These are phyloP conservation scores for Austroboletus sp. DNA, from an alignment of 1,284 basidiomycete genomes.

Conservation along the genomic window DNA sequence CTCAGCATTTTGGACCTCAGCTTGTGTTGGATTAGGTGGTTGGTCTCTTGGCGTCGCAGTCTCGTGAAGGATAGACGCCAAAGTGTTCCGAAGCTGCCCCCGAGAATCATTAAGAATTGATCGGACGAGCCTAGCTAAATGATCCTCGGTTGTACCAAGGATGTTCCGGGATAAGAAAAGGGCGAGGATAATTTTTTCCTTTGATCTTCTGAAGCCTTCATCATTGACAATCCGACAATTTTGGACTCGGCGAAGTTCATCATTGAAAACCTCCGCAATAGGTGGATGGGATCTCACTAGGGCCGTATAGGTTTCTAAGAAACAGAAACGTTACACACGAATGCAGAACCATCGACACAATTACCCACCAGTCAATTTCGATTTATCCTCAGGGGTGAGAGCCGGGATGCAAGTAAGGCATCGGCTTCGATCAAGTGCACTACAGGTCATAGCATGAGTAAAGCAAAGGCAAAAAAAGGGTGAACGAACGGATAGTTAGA, in stretches of 20 bases:
- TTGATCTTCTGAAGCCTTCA: constrained; percentile 21
- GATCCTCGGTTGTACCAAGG: constrained; percentile 12
- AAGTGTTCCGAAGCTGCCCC: constrained; percentile 4
- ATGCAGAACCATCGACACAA: neutral
- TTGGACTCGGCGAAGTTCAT: constrained; percentile 17
- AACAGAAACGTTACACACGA: neutral
- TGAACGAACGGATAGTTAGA: constrained; percentile 27
- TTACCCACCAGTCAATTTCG: constrained; percentile 11
- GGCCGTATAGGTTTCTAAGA: constrained; percentile 16
- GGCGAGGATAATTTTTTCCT: constrained; percentile 24
- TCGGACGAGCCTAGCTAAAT: constrained; percentile 10
- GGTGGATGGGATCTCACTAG: constrained; percentile 13
- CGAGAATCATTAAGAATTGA: constrained; percentile 14
- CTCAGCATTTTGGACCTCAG: constrained; percentile 13
- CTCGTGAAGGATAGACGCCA: constrained; percentile 17
- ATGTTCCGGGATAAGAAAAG: constrained; percentile 15
- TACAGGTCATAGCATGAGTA: constrained; percentile 7
- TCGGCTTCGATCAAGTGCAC: constrained; percentile 17
- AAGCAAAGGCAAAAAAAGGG: neutral
- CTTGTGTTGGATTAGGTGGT: constrained; percentile 10
- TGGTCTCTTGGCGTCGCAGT: neutral
- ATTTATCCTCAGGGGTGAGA: constrained; percentile 14
- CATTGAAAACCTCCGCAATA: constrained; percentile 16
- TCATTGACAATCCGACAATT: constrained; percentile 17
- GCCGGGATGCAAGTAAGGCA: constrained; percentile 13